phyloP scores from a whole-genome alignment of 345 rosid genomes.

The Anastatica hierochuntica region DNA sequence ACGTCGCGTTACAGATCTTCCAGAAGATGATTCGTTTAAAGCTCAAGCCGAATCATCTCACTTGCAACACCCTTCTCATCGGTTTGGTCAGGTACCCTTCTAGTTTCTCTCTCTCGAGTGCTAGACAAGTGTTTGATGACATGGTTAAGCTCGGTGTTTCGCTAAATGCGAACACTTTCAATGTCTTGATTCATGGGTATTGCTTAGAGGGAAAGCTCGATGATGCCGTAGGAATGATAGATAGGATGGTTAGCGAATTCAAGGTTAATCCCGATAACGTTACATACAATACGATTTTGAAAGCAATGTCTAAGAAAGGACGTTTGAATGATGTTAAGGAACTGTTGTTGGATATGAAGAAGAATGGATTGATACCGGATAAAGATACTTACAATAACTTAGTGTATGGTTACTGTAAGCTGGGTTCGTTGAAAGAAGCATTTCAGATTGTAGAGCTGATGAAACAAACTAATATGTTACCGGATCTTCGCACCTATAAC shows the following conservation, averaged over 20 bases:
- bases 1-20: constrained; percentile 56
- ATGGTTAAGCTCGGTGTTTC: constrained; percentile 39
- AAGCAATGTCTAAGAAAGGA: constrained; percentile 64
- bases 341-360: constrained; percentile 62
- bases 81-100: constrained; percentile 62
- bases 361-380: constrained; percentile 46
- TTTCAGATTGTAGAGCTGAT: constrained; percentile 55
- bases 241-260: constrained; percentile 44
- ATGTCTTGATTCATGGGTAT: constrained; percentile 60
- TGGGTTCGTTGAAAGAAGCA: constrained; percentile 72
- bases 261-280: constrained; percentile 53
- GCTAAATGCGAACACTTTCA: constrained; percentile 41
- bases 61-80: constrained; percentile 61
- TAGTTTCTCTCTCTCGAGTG: constrained; percentile 35
- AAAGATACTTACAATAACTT: constrained; percentile 48
- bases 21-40: constrained; percentile 47
- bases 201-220: constrained; percentile 52
- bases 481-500: constrained; percentile 65
- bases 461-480: constrained; percentile 41
- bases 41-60: constrained; percentile 49
- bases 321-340: constrained; percentile 56
- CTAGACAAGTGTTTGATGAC: constrained; percentile 48
- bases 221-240: constrained; percentile 39
- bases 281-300: constrained; percentile 62
- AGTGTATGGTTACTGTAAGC: constrained; percentile 61